Base-by-base conservation (phyloP, 306 rosid genomes). In the Cicer arietinum region DNA sequence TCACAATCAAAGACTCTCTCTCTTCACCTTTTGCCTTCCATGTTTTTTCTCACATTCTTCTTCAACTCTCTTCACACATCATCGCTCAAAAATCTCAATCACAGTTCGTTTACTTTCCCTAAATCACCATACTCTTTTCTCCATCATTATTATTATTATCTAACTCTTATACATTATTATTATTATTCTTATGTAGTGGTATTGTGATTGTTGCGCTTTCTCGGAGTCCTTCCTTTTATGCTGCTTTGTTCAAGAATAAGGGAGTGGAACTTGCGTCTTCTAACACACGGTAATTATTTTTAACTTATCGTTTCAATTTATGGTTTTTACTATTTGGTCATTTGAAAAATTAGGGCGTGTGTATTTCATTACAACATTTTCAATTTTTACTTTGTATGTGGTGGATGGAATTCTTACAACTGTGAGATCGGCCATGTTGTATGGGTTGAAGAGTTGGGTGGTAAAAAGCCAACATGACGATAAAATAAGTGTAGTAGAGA, bases 31-130 rank as follows among this genome's bases (percentile, higher is more conserved):
- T 91, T 12, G 89, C 84, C n/a, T 79, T 67, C 62, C 37, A 89
- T 64, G 85, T 90, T 7, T 90, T 91, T 80, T 64, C 90, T 17
- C 83, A 91, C 77, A 52, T 90, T 54, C 86, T 94, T 73, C 64
- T 72, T 67, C 94, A 88, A 82, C 90, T 87, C 69, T 91, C 89
- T 12, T 78, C 85, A 79, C 74, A 79, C 54, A 67, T 93, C 67
- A 56, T 82, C 39, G 96, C 89, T 10, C 81, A 67, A 46, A 94
- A 90, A 82, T 90, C 90, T 73, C 96, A 90, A 68, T 88, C 98
- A 41, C 81, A 86, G 98, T 91, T 14, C 9, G 90, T 90, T 80
- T 20, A 40, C 59, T 56, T 58, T 25, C 54, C 41, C 59, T 0
- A 12, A 37, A 57, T 12, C 22, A 12, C 30, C 12, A 1, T 58